Evolutionary conservation across 2,329 filamentous ascomycete genomes (phyloP), one percentile per base, ranked within the genome.

Genomic region (Plenodomus tracheiphilus): DNA sequence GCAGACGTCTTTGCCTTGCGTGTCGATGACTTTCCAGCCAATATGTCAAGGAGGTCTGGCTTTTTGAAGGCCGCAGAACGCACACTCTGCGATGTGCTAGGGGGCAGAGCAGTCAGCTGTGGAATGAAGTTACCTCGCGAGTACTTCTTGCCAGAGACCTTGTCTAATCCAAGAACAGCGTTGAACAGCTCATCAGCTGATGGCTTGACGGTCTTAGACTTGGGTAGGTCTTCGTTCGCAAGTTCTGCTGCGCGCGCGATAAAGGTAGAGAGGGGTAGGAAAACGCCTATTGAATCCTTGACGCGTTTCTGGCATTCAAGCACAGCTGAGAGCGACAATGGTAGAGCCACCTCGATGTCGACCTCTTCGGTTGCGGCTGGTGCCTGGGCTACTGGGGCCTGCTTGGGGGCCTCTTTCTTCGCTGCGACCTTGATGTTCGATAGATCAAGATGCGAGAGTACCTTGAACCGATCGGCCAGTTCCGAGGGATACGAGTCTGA

Each of bases 351-450:
- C 59, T 86, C 77, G 20, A 83, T 75, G 19, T 80, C 73, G 49
- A 78, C 68, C 30, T 79, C 74, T 28, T 75, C 71, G 10, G 79
- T 68, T 13, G 78, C 70, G 13, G 68, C 66, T 6, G 75, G 64
- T 22, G 74, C 68, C 18, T 58, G 51, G 17, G 59, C 69, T 32
- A 73, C 68, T 44, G 75, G 69, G 43, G 75, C 64, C 69, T 81
- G 79, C 67, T 79, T 77, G 46, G 77, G 65, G 10, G 71, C 62
- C 50, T 74, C 72, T 59, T 74, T 74, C 44, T 75, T 71, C 19
- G 73, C 63, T 40, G 86, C 87, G 50, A 93, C 77, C 79, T 96
- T 95, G 78, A 97, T 93, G 78, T 97, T 96, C 78, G 88, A 94
- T 19, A 99, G 84, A 71, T 99, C 93, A 44, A 99, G 85, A 72